These are phyloP conservation scores for Ogataea pini DNA, from an alignment of 805 yeast species.

Conservation along the genomic window DNA sequence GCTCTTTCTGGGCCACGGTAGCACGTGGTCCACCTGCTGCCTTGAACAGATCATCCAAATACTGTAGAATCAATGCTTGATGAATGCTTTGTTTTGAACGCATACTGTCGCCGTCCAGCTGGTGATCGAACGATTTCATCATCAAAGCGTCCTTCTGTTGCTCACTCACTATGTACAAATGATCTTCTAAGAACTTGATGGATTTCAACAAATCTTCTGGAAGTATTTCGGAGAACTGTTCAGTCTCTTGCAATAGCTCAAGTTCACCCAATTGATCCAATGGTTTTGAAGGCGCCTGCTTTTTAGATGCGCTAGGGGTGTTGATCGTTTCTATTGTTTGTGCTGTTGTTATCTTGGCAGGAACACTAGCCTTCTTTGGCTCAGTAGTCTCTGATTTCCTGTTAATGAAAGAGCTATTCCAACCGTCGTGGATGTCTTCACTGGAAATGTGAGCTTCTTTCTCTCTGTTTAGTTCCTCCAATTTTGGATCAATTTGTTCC, in stretches of 20 bases:
- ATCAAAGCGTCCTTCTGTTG: slow-evolving; percentile 89
- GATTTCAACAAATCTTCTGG: slow-evolving; percentile 48
- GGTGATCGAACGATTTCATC: slow-evolving; percentile 88
- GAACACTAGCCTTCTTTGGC: slow-evolving; percentile 22
- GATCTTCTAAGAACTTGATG: slow-evolving; percentile 53
- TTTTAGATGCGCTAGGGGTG: slow-evolving; percentile 22
- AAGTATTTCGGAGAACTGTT: slow-evolving; percentile 60
- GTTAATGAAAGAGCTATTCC: slow-evolving; percentile 80
- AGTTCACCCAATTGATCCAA: slow-evolving; percentile 47
- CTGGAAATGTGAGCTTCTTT: slow-evolving; percentile 76
- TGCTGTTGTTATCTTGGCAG: slow-evolving; percentile 15
- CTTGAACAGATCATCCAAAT: slow-evolving; percentile 38
- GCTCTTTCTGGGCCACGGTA: slow-evolving; percentile 26
- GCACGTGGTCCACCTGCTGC: slow-evolving; percentile 28
- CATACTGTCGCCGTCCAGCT: slow-evolving; percentile 58
- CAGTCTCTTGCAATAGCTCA: slow-evolving; percentile 62
- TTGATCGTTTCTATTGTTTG: slow-evolving; percentile 33
- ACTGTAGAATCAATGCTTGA: slow-evolving; percentile 79
- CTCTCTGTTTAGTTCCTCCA: slow-evolving; percentile 68
- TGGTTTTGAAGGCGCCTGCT: slow-evolving; percentile 34
- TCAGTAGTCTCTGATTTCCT: slow-evolving; percentile 36
- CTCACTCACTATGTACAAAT: slow-evolving; percentile 71
- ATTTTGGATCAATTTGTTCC: slow-evolving; percentile 61
- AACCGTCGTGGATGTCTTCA: slow-evolving; percentile 91
- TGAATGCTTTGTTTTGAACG: slow-evolving; percentile 68